These are phyloP conservation scores for Tulasnella sp. DNA, from an alignment of 768 basidiomycete species.

Conservation along the genomic window DNA sequence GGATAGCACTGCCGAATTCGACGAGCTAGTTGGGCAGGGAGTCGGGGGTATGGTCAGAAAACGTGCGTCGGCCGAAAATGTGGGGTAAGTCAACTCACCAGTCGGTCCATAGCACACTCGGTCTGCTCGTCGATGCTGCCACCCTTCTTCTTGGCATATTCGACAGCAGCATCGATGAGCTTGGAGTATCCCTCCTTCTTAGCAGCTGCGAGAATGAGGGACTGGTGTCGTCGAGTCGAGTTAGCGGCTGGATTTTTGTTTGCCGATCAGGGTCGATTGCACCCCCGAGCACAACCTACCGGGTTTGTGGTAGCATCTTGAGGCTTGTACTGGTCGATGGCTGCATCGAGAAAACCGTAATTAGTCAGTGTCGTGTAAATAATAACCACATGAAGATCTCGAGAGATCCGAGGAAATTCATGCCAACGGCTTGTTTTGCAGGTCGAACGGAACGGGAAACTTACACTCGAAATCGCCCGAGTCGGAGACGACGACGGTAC, in stretches of 20 bases:
- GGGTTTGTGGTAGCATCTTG: slow-evolving; percentile 99
- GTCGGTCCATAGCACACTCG: slow-evolving; percentile 76
- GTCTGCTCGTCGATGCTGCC: slow-evolving; percentile 66
- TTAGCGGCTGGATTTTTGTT: too few species aligned
- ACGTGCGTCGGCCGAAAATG: slow-evolving; percentile 12
- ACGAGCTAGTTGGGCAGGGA: slow-evolving; percentile 55
- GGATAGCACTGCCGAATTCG: slow-evolving; percentile 93
- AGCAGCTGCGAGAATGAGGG: slow-evolving; percentile 75
- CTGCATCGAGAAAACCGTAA: slow-evolving; percentile 36
- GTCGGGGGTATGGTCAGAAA: slow-evolving; percentile 1
- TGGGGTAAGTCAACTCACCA: slow-evolving; percentile 44
- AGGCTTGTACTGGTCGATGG: slow-evolving; percentile 94
- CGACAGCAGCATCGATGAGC: slow-evolving; percentile 68
- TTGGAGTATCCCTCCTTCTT: slow-evolving; percentile 77
- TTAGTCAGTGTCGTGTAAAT: not conserved
- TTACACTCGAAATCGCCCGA: slow-evolving; percentile 89
- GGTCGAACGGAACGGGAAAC: slow-evolving; percentile 23
- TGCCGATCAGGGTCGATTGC: not conserved
- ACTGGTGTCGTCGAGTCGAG: slow-evolving; percentile 9
- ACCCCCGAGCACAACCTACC: slow-evolving; percentile 38
- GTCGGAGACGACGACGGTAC: slow-evolving; percentile 95
- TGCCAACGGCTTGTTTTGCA: too few species aligned
- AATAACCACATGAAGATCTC: not conserved
- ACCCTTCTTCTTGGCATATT: slow-evolving; percentile 72
- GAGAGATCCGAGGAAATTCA: not conserved